These are phyloP conservation scores for Leishmania mexicana DNA, from an alignment of 208 protist species.

Conservation along the genomic window DNA sequence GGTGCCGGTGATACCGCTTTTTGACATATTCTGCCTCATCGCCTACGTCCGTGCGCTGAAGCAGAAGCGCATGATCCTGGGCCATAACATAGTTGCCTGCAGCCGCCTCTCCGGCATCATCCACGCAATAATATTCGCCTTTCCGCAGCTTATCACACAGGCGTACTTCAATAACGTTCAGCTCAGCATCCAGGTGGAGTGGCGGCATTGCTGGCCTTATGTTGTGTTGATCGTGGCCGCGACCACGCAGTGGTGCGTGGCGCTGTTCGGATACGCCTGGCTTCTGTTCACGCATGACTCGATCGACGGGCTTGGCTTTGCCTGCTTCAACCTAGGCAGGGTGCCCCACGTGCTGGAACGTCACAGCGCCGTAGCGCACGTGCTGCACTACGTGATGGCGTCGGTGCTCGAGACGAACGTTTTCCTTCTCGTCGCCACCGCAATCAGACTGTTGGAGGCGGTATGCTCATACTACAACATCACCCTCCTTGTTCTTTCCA, in stretches of 20 bases:
- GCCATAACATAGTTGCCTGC: conserved; percentile 67
- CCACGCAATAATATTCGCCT: conserved; percentile 56
- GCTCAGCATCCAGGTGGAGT: not conserved
- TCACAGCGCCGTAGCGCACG: conserved; percentile 39
- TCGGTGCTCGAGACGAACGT: conserved; percentile 67
- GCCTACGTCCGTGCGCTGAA: conserved; percentile 41
- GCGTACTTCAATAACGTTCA: conserved; percentile 44
- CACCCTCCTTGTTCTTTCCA: conserved; percentile 32
- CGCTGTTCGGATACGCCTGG: conserved; percentile 51
- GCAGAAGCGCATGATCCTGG: conserved; percentile 35
- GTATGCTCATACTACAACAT: conserved; percentile 32
- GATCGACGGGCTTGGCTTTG: conserved; percentile 69
- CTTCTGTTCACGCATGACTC: conserved; percentile 61
- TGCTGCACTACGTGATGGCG: conserved; percentile 48
- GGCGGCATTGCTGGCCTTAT: conserved; percentile 27
- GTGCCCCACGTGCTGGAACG: conserved; percentile 33
- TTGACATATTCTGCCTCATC: conserved; percentile 60
- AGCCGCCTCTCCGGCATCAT: conserved; percentile 54
- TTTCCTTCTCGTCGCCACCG: conserved; percentile 40
- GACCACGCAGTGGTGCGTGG: conserved; percentile 42
- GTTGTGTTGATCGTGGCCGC: conserved; percentile 41
- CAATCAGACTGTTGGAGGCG: conserved; percentile 12
- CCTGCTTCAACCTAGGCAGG: conserved; percentile 59
- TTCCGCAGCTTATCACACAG: conserved; percentile 75
- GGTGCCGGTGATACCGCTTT: conserved; percentile 71